phyloP scores from a whole-genome alignment of 2,329 filamentous ascomycete genomes.

The Colletotrichum noveboracense region DNA sequence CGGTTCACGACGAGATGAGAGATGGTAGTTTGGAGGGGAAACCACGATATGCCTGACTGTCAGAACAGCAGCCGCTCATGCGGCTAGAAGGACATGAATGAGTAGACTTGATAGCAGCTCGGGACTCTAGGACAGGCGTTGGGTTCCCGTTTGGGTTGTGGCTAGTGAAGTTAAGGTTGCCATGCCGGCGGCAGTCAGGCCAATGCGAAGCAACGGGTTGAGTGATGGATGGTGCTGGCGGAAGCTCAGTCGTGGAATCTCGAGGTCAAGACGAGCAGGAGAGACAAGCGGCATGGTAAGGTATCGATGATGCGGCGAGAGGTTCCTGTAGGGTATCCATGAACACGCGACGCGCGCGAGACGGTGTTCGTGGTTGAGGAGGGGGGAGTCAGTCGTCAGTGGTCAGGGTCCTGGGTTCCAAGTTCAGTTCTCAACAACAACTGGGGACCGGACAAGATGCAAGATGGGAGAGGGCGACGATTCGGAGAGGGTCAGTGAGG shows the following conservation, averaged over 20 bases:
- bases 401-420: background rate
- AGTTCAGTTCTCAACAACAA: background rate
- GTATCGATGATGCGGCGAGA: slow-evolving; percentile 7
- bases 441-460: background rate
- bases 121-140: background rate
- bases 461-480: background rate
- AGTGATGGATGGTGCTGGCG: background rate
- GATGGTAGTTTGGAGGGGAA: background rate
- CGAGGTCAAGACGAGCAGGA: background rate
- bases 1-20: background rate
- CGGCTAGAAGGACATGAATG: background rate
- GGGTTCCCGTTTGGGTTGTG: slow-evolving; percentile 7
- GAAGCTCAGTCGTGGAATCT: slow-evolving; percentile 11
- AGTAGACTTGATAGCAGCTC: background rate
- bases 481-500: background rate
- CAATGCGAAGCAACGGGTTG: background rate
- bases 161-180: background rate
- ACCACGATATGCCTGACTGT: slow-evolving; percentile 1
- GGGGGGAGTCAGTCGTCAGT: background rate
- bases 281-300: slow-evolving; percentile 7
- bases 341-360: background rate
- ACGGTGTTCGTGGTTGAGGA: background rate
- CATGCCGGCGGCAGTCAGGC: background rate
- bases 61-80: background rate
- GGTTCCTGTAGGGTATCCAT: background rate